Evolutionary conservation across 2,329 filamentous ascomycete genomes (phyloP).

Genomic region (Cyphellophora europaea): DNA sequence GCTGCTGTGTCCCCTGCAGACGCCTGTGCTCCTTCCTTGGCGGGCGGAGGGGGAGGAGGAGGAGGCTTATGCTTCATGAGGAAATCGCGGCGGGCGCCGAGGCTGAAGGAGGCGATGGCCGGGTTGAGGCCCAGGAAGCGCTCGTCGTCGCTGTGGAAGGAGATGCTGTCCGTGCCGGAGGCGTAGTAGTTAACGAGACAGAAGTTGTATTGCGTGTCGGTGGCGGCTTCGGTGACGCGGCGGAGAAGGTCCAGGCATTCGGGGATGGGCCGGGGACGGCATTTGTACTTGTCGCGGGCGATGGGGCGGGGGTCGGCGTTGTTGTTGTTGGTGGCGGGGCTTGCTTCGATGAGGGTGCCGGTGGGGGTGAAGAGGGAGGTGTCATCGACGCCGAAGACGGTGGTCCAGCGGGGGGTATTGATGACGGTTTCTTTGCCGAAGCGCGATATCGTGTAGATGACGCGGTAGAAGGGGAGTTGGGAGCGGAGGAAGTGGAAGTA

Average conservation of each 20-base stretch:
- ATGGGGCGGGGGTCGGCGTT: constrained; percentile 25
- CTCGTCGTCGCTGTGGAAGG: constrained; percentile 74
- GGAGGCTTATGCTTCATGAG: constrained; percentile 68
- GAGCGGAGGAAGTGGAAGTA: constrained; percentile 62
- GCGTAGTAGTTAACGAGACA: constrained; percentile 78
- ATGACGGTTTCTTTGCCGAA: constrained; percentile 54
- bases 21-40: constrained; percentile 20
- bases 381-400: constrained; percentile 53
- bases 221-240: constrained; percentile 54
- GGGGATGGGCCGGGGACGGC: constrained; percentile 60
- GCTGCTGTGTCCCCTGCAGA: neutral
- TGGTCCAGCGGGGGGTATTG: constrained; percentile 51
- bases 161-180: constrained; percentile 66
- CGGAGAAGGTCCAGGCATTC: constrained; percentile 58
- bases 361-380: constrained; percentile 47
- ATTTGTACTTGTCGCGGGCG: constrained; percentile 45
- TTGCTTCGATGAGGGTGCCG: constrained; percentile 4
- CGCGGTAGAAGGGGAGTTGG: constrained; percentile 67
- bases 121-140: constrained; percentile 61
- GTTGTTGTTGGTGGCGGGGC: constrained; percentile 14
- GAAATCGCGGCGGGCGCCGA: constrained; percentile 66
- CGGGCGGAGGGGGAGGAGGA: constrained; percentile 21
- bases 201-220: constrained; percentile 64
- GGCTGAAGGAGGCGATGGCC: constrained; percentile 64
- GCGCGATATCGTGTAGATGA: constrained; percentile 63